These are phyloP conservation scores for Penicillium sp. DNA, from an alignment of 2,329 filamentous ascomycete species.

Conservation along the genomic window DNA sequence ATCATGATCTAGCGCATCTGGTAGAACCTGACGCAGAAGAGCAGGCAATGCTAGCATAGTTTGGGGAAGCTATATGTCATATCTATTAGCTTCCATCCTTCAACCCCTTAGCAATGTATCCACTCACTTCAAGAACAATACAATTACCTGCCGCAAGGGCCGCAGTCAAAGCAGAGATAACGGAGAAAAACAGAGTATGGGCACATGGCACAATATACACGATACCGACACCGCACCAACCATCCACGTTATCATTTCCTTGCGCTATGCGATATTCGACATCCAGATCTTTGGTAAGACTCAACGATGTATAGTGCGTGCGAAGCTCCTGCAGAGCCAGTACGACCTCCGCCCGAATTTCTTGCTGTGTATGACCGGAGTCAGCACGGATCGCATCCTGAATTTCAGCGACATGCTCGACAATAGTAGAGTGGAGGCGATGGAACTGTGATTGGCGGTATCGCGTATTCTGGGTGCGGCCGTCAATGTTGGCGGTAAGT, in stretches of 20 bases:
- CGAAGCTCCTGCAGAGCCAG: conserved; percentile 29
- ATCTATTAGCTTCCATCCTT: not conserved
- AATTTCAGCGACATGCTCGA: conserved; percentile 28
- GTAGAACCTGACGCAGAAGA: conserved; percentile 25
- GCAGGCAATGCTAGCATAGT: conserved; percentile 25
- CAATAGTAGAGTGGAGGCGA: conserved; percentile 35
- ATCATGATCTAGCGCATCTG: conserved; percentile 46
- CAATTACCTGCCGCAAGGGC: conserved; percentile 55
- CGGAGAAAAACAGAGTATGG: conserved; percentile 52
- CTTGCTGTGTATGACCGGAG: conserved; percentile 28
- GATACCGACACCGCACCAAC: conserved; percentile 21
- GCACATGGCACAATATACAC: conserved; percentile 50
- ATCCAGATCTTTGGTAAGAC: conserved; percentile 19
- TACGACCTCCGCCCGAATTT: conserved; percentile 32
- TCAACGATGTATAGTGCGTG: conserved; percentile 25
- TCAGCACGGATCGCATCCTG: conserved; percentile 34
- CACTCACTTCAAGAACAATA: conserved; percentile 49
- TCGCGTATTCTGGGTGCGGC: conserved; percentile 38
- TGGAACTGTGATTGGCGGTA: conserved; percentile 43
- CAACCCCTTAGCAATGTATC: not conserved
- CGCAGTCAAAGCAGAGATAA: conserved; percentile 46
- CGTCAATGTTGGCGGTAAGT: conserved; percentile 38
- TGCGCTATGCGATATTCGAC: conserved; percentile 25
- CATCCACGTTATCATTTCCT: conserved; percentile 20
- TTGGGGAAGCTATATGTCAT: conserved; percentile 20